phyloP scores from a whole-genome alignment of 2,329 filamentous ascomycete species.

The Blastomyces percursus region DNA sequence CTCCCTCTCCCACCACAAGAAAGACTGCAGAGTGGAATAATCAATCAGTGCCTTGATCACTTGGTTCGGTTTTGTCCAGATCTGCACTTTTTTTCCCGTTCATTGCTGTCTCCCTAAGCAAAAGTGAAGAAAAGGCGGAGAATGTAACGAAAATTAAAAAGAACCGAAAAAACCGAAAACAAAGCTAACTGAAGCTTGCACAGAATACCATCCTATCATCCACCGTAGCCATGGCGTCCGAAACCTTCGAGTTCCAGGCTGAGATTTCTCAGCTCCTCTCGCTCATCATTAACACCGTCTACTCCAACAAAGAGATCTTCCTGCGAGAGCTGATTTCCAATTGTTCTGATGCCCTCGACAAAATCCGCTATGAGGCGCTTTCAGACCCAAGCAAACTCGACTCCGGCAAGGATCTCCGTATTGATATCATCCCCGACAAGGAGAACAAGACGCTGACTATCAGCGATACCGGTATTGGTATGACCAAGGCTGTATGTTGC shows the following conservation, averaged over 20 bases:
- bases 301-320: slow-evolving; percentile 99
- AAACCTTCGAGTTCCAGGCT: slow-evolving; percentile 99
- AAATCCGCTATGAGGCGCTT: slow-evolving; percentile 97
- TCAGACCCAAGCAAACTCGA: slow-evolving; percentile 97
- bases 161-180: not conserved
- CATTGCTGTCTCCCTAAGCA: not conserved
- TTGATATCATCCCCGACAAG: slow-evolving; percentile 98
- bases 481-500: slow-evolving; percentile 96
- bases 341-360: slow-evolving; percentile 97
- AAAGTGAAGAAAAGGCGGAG: no score
- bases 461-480: slow-evolving; percentile 96
- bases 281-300: slow-evolving; percentile 99
- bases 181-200: not conserved
- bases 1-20: slow-evolving; percentile 27
- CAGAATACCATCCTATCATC: slow-evolving; percentile 21
- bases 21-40: slow-evolving; percentile 58
- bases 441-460: slow-evolving; percentile 96
- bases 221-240: slow-evolving; percentile 61
- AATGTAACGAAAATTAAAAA: not conserved
- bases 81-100: not conserved
- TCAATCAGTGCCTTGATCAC: not conserved
- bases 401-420: slow-evolving; percentile 91
- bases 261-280: slow-evolving; percentile 99
- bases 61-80: not conserved
- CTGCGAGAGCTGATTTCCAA: slow-evolving; percentile 97